A percentile compares a stretch with the other conserved stretches of the same genome.
These are phyloP conservation scores for Neurospora sp. DNA, from an alignment of 495 filamentous ascomycete species.

Conservation along the genomic window DNA sequence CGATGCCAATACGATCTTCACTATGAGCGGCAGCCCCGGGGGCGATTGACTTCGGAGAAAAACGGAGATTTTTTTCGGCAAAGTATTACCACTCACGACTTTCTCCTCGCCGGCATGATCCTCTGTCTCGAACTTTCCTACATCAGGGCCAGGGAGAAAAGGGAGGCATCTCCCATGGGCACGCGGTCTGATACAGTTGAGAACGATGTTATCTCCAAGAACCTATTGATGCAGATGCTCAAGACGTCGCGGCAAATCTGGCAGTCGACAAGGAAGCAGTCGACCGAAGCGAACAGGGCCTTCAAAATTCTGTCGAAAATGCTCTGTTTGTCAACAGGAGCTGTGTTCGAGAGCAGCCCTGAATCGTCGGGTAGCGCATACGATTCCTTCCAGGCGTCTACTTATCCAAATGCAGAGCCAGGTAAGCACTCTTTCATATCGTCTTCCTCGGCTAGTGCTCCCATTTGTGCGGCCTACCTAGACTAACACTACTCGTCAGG, in stretches of 20 bases:
- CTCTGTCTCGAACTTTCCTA: constrained; percentile 26
- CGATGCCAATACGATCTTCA: constrained; percentile 28
- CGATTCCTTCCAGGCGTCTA: background rate
- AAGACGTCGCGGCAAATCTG: constrained; percentile 17
- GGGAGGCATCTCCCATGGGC: background rate
- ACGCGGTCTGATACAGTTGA: background rate
- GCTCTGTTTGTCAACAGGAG: constrained; percentile 16
- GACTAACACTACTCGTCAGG: background rate
- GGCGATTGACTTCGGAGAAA: constrained; percentile 14
- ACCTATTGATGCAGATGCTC: constrained; percentile 16
- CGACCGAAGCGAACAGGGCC: constrained; percentile 14
- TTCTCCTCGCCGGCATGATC: constrained; percentile 30
- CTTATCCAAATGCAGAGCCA: background rate
- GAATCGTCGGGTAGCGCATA: constrained; percentile 4
- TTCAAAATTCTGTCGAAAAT: constrained; percentile 21
- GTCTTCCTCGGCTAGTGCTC: background rate
- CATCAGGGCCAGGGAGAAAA: constrained; percentile 11
- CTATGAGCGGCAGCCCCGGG: constrained; percentile 23
- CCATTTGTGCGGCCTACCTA: background rate
- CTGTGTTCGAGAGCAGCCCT: constrained; percentile 5
- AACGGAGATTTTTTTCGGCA: constrained; percentile 19
- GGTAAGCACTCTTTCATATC: background rate
- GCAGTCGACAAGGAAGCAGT: constrained; percentile 9
- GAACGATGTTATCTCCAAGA: constrained; percentile 10
- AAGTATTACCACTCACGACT: constrained; percentile 24